Evolutionary conservation across 306 rosid species (phyloP), one percentile per base, ranked within the genome.

Genomic region (Arachis hypogaea): DNA sequence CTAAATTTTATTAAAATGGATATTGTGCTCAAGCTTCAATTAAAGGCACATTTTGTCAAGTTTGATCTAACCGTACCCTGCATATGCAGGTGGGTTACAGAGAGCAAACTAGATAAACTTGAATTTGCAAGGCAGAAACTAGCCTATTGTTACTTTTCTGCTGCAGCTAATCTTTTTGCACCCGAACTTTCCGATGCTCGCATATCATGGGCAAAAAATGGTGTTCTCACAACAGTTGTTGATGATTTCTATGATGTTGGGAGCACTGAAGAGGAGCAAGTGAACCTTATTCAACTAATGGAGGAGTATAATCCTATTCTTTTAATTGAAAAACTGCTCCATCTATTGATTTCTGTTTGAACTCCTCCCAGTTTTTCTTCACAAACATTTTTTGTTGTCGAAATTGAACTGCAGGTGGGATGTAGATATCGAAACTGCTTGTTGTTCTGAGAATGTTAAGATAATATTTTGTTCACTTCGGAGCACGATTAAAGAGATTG

Each of bases 201-300:
- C 72, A 81, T 89, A 73, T 85, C 98, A 29, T 89, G 89, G 92
- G 89, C 97, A 0, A 91, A 94, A 76, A 85, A 71, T 46, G 94
- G 91, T 54, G 88, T 91, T 57, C 96, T 93, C 44, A 73, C 88
- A 44, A 89, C 98, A 58, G 89, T 84, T 73, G 92, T 94, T 9
- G 97, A 91, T 82, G 97, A 93, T 82, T 94, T 94, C 86, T 91
- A 82, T 80, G 97, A 91, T 18, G 68, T 88, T 56, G 90, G 94
- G 11, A 80, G 94, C 72, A 84, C 96, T 44, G 82, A 85, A 71
- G 90, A 85, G 75, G 97, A 94, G 80, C 71, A 82, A 51, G 43
- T 79, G 65, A 86, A 88, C 81, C 98, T 93, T 38, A 82, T 91
- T 71, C 88, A 82, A 59, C 80, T 93, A 63, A 77, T 93, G 42